Evolutionary conservation across 208 protist genomes (phyloP).

Genomic region (Acanthamoeba castellanii): DNA sequence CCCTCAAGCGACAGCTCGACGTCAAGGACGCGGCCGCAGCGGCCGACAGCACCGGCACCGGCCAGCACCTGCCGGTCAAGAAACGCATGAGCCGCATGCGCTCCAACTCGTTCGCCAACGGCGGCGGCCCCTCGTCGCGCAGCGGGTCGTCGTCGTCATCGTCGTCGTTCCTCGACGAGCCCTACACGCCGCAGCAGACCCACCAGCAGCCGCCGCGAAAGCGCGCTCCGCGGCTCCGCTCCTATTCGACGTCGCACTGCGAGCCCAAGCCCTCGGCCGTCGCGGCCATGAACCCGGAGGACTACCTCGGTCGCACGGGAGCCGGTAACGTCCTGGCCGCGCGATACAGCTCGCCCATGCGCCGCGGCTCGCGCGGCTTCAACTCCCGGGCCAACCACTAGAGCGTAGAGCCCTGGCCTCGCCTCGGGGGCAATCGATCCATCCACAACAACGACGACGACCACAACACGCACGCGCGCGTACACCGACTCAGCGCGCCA

Average conservation of each 20-base stretch:
- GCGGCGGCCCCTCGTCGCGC: not conserved
- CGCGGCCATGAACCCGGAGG: slow-evolving; percentile 23
- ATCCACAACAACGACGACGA: too few relatives aligned
- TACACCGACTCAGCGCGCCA: not conserved
- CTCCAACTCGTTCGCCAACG: slow-evolving; percentile 24
- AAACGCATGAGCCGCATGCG: slow-evolving; percentile 17
- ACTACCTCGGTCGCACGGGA: not conserved
- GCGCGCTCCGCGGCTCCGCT: not conserved
- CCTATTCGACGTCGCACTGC: not conserved
- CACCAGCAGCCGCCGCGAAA: not conserved
- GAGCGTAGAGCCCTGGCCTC: not conserved
- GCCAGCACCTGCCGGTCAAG: slow-evolving; percentile 1
- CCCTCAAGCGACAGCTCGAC: slow-evolving; percentile 27
- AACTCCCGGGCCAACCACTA: not conserved
- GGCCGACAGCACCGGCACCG: not conserved
- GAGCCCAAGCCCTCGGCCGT: not conserved
- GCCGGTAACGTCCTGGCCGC: slow-evolving; percentile 9
- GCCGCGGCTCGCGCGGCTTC: not conserved
- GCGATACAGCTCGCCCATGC: slow-evolving; percentile 38
- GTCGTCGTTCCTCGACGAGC: not conserved
- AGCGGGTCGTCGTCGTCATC: not conserved
- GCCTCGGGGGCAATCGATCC: not conserved
- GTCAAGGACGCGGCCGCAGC: not conserved
- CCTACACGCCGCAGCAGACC: slow-evolving; percentile 6
- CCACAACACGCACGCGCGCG: too few relatives aligned